Conservation (phyloP, 345 rosid genomes). For the thale cress (Arabidopsis thaliana) region TAIR10.1 NC_003070.9:1345001-1345500, state of each 20-base stretch:
- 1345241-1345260: not conserved
- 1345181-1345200: not conserved
- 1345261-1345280: not conserved
- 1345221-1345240: not conserved
- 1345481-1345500: constrained; percentile 64
- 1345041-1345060: constrained; percentile 26
- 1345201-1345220: not conserved
- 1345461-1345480: constrained; percentile 70
- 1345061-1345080: constrained; percentile 42
- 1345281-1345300: not conserved
- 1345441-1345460: not conserved
- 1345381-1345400: not conserved
- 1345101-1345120: constrained; percentile 34
- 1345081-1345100: constrained; percentile 14
- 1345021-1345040: constrained; percentile 4
- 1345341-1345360: constrained; percentile 15
- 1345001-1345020: constrained; percentile 39
- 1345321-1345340: not conserved
- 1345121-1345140: not conserved
- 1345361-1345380: not conserved
- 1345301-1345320: constrained; percentile 13
- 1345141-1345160: not conserved
- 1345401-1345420: not conserved
- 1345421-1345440: constrained; percentile 10
- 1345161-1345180: not conserved